These are phyloP conservation scores for Teunomyces stri DNA, from an alignment of 805 yeast species.

Conservation along the genomic window DNA sequence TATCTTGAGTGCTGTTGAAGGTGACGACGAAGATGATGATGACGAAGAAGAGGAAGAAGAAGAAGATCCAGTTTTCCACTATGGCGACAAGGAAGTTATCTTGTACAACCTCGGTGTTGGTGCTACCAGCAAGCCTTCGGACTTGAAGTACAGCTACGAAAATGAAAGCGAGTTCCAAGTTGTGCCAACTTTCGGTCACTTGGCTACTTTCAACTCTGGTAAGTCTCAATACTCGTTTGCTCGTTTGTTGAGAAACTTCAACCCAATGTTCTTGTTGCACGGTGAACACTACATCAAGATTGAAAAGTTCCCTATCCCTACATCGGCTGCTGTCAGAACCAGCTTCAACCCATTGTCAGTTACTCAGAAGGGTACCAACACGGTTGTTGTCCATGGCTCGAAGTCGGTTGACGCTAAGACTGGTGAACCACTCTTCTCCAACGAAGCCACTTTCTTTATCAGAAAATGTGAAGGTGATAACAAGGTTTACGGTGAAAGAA, in stretches of 20 bases:
- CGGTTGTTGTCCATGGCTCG: slow-evolving; percentile 70
- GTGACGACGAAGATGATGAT: slow-evolving; percentile 42
- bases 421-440: slow-evolving; percentile 70
- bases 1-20: slow-evolving; percentile 63
- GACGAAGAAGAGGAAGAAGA: slow-evolving; percentile 37
- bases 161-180: slow-evolving; percentile 74
- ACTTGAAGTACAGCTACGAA: slow-evolving; percentile 79
- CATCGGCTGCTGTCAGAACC: slow-evolving; percentile 61
- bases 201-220: slow-evolving; percentile 73
- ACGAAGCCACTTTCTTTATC: slow-evolving; percentile 81
- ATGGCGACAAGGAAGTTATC: slow-evolving; percentile 68
- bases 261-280: slow-evolving; percentile 85
- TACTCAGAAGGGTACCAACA: slow-evolving; percentile 82
- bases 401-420: slow-evolving; percentile 65
- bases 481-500: slow-evolving; percentile 46
- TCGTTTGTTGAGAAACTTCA: slow-evolving; percentile 71
- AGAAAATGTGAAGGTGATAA: slow-evolving; percentile 68
- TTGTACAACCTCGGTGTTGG: slow-evolving; percentile 90
- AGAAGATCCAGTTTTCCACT: slow-evolving; percentile 50
- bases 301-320: slow-evolving; percentile 74
- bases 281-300: slow-evolving; percentile 92
- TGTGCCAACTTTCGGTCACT: slow-evolving; percentile 85
- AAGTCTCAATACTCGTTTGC: slow-evolving; percentile 57
- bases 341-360: slow-evolving; percentile 67
- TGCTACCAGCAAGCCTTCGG: slow-evolving; percentile 57